A percentile compares a stretch with the other conserved stretches of the same genome.
Conservation (phyloP, 768 basidiomycete species). For the Ramaria sp. region DNA sequence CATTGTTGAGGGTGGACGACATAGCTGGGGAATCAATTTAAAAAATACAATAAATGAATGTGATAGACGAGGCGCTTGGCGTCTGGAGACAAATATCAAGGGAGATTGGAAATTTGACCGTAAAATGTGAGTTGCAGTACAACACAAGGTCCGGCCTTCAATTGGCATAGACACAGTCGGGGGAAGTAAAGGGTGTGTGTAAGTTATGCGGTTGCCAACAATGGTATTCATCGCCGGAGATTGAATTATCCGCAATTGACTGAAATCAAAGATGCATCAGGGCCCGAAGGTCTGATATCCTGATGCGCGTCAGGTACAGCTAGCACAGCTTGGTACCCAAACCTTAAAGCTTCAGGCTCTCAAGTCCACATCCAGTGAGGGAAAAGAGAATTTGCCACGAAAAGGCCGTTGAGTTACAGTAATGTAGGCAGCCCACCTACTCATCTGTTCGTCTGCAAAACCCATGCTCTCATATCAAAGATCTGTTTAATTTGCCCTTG, state of each 20-base stretch:
- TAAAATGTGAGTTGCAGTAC: neutral
- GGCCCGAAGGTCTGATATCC: too few relatives aligned
- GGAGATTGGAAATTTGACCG: neutral
- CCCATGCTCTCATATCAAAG: constrained; percentile 2
- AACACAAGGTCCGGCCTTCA: neutral
- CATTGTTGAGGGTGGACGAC: neutral
- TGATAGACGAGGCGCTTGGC: neutral
- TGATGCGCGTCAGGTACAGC: too few relatives aligned
- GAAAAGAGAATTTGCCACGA: too few relatives aligned
- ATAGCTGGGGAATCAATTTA: neutral
- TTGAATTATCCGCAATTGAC: neutral
- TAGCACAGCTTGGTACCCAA: too few relatives aligned
- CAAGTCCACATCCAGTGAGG: too few relatives aligned
- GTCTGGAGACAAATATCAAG: neutral
- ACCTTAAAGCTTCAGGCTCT: too few relatives aligned
- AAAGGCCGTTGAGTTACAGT: too few relatives aligned
- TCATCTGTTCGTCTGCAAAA: neutral
- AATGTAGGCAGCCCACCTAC: too few relatives aligned
- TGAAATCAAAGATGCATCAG: neutral
- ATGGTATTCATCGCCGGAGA: neutral
- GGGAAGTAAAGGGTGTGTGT: neutral
- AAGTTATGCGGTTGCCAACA: neutral
- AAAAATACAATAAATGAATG: neutral
- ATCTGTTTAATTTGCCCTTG: neutral
- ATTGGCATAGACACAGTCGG: neutral